phyloP scores from a whole-genome alignment of 78 protist genomes.

The Planoprotostelium fungivorum region DNA sequence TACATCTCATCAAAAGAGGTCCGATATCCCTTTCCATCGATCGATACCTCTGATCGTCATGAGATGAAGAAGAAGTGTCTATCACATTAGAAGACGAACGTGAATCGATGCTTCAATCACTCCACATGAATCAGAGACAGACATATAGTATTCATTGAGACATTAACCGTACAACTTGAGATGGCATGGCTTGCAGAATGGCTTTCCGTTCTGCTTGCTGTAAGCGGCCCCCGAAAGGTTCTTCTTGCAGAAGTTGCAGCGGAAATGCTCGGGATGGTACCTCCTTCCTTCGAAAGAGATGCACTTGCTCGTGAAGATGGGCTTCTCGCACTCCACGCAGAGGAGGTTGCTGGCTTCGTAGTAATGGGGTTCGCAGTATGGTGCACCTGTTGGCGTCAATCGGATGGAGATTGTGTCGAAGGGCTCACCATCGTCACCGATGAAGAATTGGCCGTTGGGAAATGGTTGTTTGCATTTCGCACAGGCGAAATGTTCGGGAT shows the following conservation, averaged over 20 bases:
- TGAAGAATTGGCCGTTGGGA: neutral
- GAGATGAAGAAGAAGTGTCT: no score
- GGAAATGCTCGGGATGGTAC: slow-evolving; percentile 47
- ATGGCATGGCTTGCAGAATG: neutral
- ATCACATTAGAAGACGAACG: no score
- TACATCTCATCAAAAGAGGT: no score
- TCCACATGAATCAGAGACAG: no score
- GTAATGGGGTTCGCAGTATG: slow-evolving; percentile 45
- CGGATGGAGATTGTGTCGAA: no score
- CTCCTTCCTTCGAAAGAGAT: slow-evolving; percentile 21
- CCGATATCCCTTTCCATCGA: no score
- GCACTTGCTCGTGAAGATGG: slow-evolving; percentile 47
- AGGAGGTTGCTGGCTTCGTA: slow-evolving; percentile 38
- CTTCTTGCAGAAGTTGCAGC: slow-evolving; percentile 34
- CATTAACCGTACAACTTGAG: neutral
- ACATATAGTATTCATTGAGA: no score
- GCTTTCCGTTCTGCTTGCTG: neutral
- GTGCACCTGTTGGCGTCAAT: neutral
- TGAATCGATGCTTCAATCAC: no score
- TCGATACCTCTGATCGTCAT: no score
- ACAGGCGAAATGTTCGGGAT: slow-evolving; percentile 56
- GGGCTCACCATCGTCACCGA: neutral
- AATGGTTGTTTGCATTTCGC: slow-evolving; percentile 17
- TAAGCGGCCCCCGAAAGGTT: slow-evolving; percentile 32
- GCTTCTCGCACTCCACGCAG: slow-evolving; percentile 53